These are phyloP conservation scores for Tetrapisispora nanseiensis DNA, from an alignment of 805 yeast species.

Conservation along the genomic window DNA sequence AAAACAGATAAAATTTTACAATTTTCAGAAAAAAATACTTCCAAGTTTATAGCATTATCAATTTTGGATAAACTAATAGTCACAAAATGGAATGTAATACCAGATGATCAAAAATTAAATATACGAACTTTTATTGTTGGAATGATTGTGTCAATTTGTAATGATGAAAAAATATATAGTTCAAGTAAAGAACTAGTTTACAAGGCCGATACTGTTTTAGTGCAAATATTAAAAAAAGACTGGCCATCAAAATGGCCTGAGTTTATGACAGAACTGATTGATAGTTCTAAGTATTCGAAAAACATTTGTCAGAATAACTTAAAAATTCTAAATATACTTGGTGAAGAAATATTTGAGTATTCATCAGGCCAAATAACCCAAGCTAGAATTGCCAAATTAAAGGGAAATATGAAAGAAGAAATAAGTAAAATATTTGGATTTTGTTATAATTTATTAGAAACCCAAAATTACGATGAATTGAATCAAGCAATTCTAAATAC, in stretches of 20 bases:
- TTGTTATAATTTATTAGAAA: slow-evolving; percentile 82
- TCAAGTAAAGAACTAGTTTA: slow-evolving; percentile 70
- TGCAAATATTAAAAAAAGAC: slow-evolving; percentile 87
- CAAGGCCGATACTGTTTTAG: slow-evolving; percentile 86
- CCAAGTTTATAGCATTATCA: slow-evolving; percentile 84
- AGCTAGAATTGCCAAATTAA: slow-evolving; percentile 74
- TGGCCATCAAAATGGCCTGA: slow-evolving; percentile 98
- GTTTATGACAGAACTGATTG: slow-evolving; percentile 84
- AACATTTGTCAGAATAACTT: slow-evolving; percentile 95
- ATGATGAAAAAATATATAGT: slow-evolving; percentile 58
- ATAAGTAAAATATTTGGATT: slow-evolving; percentile 84
- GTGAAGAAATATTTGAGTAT: slow-evolving; percentile 91
- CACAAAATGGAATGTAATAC: slow-evolving; percentile 85
- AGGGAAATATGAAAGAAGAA: slow-evolving; percentile 73
- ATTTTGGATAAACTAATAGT: slow-evolving; percentile 80
- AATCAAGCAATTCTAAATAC: slow-evolving; percentile 72
- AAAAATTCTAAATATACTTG: slow-evolving; percentile 72
- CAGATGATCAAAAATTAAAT: slow-evolving; percentile 77
- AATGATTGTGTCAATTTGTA: slow-evolving; percentile 84
- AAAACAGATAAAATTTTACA: slow-evolving; percentile 81
- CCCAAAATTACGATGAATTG: slow-evolving; percentile 65
- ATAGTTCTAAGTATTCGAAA: slow-evolving; percentile 67
- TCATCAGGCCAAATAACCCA: slow-evolving; percentile 90
- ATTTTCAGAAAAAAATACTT: slow-evolving; percentile 60
- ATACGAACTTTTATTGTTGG: slow-evolving; percentile 86